Evolutionary conservation across 148 eudicot genomes (phyloP).

Genomic region (Drosera capensis): DNA sequence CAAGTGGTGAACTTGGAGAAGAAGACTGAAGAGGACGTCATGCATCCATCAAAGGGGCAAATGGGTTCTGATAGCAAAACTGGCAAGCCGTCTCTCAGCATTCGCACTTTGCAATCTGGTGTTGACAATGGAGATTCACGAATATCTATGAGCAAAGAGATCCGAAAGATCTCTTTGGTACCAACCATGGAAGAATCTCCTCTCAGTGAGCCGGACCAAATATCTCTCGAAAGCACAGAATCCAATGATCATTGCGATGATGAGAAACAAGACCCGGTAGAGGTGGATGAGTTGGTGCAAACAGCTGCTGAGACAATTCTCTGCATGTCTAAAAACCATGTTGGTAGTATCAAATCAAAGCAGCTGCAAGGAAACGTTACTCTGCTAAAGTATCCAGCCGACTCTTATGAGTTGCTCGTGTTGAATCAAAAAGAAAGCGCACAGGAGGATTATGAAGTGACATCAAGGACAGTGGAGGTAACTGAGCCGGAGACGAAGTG

Average conservation of each 20-base stretch:
- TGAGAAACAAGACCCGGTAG: conserved; percentile 10
- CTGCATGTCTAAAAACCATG: conserved; percentile 14
- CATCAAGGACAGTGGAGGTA: conserved; percentile 28
- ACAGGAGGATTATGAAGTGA: conserved; percentile 30
- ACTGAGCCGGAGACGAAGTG: conserved; percentile 21
- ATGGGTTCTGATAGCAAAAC: conserved; percentile 12
- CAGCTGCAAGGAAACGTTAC: conserved; percentile 11
- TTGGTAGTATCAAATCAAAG: too few relatives aligned
- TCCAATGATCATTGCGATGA: conserved; percentile 7
- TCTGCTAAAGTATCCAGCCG: conserved; percentile 29
- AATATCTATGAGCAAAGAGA: conserved; percentile 5
- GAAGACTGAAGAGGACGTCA: too few relatives aligned
- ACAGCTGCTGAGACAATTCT: conserved; percentile 35
- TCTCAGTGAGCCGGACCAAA: conserved; percentile 16
- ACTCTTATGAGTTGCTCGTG: conserved; percentile 48
- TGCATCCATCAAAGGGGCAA: too few relatives aligned
- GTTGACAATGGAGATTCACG: conserved; percentile 15
- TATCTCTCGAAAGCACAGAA: conserved; percentile 18
- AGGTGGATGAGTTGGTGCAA: conserved; percentile 14
- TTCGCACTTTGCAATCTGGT: conserved; percentile 23
- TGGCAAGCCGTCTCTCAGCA: conserved; percentile 13
- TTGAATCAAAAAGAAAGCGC: conserved; percentile 23
- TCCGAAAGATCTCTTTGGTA: conserved; percentile 1
- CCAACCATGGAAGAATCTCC: conserved; percentile 5
- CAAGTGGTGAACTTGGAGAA: conserved; percentile 1